Evolutionary conservation across 2,329 filamentous ascomycete genomes (phyloP).

Genomic region (Berkeleyomyces rouxiae): DNA sequence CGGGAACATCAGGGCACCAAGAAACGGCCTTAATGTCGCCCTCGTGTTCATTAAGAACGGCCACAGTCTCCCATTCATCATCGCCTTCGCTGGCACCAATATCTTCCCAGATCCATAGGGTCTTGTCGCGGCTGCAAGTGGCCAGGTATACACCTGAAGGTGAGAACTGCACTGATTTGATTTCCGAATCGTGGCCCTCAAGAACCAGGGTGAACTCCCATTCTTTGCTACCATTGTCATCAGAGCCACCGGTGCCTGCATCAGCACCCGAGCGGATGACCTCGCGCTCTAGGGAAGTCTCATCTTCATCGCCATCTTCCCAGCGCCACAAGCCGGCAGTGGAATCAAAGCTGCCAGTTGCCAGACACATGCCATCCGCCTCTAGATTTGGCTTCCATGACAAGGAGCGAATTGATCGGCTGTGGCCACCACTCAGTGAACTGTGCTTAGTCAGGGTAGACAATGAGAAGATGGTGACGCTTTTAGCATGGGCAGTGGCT

Average conservation of each 20-base stretch:
- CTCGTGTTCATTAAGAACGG: constrained; percentile 84
- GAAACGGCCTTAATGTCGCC: constrained; percentile 88
- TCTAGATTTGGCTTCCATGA: constrained; percentile 69
- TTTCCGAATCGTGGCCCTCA: constrained; percentile 88
- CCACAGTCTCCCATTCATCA: constrained; percentile 93
- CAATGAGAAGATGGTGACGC: constrained; percentile 78
- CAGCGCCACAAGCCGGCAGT: constrained; percentile 73
- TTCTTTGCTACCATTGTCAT: constrained; percentile 39
- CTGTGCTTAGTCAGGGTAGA: constrained; percentile 64
- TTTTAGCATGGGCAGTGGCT: constrained; percentile 76
- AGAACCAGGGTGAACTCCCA: constrained; percentile 88
- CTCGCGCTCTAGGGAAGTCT: constrained; percentile 14
- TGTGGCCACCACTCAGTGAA: constrained; percentile 71
- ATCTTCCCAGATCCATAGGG: constrained; percentile 98
- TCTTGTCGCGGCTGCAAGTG: constrained; percentile 83
- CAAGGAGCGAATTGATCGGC: constrained; percentile 68
- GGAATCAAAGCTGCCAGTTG: constrained; percentile 85
- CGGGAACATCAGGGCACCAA: constrained; percentile 63
- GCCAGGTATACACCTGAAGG: constrained; percentile 65
- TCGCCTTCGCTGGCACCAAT: constrained; percentile 55
- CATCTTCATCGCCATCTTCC: constrained; percentile 22
- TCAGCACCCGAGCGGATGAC: constrained; percentile 10
- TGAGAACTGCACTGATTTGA: constrained; percentile 64
- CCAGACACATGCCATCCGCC: constrained; percentile 53
- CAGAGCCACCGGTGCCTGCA: constrained; percentile 15